Evolutionary conservation across 495 filamentous ascomycete genomes (phyloP), one percentile per base, ranked within the genome.

Genomic region (Pseudomonodictys pantanalensis): DNA sequence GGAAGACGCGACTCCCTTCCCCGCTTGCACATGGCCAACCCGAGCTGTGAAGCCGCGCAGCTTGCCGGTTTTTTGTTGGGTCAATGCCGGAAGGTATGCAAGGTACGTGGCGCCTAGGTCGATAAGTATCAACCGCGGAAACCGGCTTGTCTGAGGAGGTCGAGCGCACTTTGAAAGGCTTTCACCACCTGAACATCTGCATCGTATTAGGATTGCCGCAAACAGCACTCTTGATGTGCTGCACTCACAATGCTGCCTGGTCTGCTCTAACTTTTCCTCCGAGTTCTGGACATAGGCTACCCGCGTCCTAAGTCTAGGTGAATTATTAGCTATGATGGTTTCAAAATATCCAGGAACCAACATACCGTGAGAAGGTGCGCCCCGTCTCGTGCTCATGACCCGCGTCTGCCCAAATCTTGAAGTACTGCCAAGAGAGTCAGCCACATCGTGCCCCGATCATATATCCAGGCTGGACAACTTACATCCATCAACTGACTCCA

Each of bases 81-180:
- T 46, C 6, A 32, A 15, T 22, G n/a, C 12, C 15, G 29, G 12
- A 1, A 32, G 48, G 49, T 58, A 12, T 9, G 24, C 35, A 28
- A 57, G 24, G 24, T 41, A 52, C 29, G 62, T 15, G 23, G 54
- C 64, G 28, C 42, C 52, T 63, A 46, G n/a, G 25, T 58, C 49
- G 24, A 52, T 52, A 23, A 57, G 41, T 30, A 52, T 52, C 44
- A 55, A 32, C 25, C 44, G 23, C 38, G n/a, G 20, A 17, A n/a
- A 15, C 12, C 43, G 59, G 38, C 15, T 12, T 41, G 15, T 18
- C 75, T 75, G 28, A 92, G 74, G 23, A 92, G 78, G 6, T 84
- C 82, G 23, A 92, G 73, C 45, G 89, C 89, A 69, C 79, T 90
- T 68, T 92, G 82, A 67, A 93, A 93, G 26, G 89, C 89, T 63